Conservation (phyloP, 1,284 basidiomycete species). For the Tylopilus sp. region DNA sequence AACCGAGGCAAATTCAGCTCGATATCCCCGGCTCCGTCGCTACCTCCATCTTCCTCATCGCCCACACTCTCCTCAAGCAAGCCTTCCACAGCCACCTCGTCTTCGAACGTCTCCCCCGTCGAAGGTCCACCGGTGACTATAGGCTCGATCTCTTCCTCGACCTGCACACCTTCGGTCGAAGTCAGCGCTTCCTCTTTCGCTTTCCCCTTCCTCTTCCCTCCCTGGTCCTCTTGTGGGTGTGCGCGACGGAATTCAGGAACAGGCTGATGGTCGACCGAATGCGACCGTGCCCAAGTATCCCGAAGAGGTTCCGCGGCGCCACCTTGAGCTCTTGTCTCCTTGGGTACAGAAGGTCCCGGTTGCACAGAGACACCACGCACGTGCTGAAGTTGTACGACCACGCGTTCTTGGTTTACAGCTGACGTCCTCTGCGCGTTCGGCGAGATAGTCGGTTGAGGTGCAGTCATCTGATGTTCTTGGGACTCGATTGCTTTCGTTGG, state of each 20-base stretch:
- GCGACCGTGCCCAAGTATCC: slow-evolving; percentile 23
- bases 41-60: neutral
- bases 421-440: slow-evolving; percentile 14
- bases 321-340: neutral
- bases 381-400: slow-evolving; percentile 1
- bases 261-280: slow-evolving; percentile 18
- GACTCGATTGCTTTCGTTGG: neutral
- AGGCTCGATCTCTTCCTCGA: neutral
- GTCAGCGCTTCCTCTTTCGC: neutral
- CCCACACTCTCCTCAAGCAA: slow-evolving; percentile 14
- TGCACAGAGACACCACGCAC: slow-evolving; percentile 13
- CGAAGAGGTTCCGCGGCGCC: slow-evolving; percentile 7
- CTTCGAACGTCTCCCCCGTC: slow-evolving; percentile 8
- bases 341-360: slow-evolving; percentile 11
- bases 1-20: slow-evolving; percentile 3
- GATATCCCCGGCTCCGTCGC: neutral
- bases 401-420: slow-evolving; percentile 1
- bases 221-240: neutral
- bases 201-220: slow-evolving; percentile 11
- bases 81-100: slow-evolving; percentile 26
- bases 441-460: neutral
- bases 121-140: neutral
- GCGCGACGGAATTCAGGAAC: neutral
- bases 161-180: neutral
- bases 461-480: neutral